Conservation (phyloP, 768 basidiomycete species). For the Rhodocollybia butyracea region DNA sequence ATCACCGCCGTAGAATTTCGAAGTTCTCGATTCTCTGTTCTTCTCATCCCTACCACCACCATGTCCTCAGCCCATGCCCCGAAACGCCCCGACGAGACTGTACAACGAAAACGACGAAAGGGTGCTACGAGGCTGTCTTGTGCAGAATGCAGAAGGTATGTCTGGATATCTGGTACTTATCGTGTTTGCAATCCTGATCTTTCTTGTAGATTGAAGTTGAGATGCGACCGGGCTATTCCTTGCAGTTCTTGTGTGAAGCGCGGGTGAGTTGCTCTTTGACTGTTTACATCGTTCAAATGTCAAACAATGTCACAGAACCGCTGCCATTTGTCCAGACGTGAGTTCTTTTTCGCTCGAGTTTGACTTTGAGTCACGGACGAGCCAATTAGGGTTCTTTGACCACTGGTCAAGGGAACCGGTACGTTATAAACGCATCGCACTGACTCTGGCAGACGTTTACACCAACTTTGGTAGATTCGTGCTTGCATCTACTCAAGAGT, state of each 20-base stretch:
- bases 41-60: conserved; percentile 6
- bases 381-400: conserved; percentile 61
- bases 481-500: conserved; percentile 73
- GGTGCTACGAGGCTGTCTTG: conserved; percentile 71
- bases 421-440: conserved; percentile 11
- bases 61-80: conserved; percentile 9
- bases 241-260: conserved; percentile 79
- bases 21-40: neutral
- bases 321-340: conserved; percentile 81
- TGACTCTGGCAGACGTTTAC: conserved; percentile 1
- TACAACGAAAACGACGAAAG: conserved; percentile 20
- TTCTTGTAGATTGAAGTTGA: conserved; percentile 53
- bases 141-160: conserved; percentile 74
- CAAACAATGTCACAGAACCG: conserved; percentile 32
- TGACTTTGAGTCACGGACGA: conserved; percentile 15
- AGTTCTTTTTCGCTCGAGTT: conserved; percentile 21
- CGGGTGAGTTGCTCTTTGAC: conserved; percentile 26
- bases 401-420: conserved; percentile 83
- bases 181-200: conserved; percentile 7
- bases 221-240: conserved; percentile 74
- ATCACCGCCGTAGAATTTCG: conserved; percentile 1
- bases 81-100: conserved; percentile 5
- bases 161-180: conserved; percentile 9
- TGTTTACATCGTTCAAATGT: conserved; percentile 27
- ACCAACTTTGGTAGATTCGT: conserved; percentile 53